Percentiles rank a stretch among this genome's conserved stretches.
Conservation (phyloP, 2,329 filamentous ascomycete species). For the Exophiala mesophila region DNA sequence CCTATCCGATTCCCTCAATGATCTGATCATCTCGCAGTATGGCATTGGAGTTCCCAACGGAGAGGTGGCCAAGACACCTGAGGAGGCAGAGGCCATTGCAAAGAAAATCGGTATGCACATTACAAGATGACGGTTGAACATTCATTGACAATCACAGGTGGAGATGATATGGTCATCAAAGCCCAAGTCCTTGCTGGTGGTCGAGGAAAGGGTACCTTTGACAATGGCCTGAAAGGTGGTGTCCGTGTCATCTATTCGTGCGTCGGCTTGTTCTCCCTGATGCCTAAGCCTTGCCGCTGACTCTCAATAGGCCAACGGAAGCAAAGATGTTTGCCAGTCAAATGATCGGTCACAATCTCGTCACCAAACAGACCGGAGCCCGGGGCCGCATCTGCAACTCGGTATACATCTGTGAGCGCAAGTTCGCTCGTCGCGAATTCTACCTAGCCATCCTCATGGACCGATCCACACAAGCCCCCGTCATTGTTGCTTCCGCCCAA, state of each 20-base stretch:
- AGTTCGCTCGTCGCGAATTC: conserved; percentile 98
- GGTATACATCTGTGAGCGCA: conserved; percentile 99
- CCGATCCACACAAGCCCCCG: conserved; percentile 79
- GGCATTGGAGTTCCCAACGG: conserved; percentile 90
- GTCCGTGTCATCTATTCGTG: conserved; percentile 97
- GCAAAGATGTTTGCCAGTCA: conserved; percentile 97
- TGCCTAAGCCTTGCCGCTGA: conserved; percentile 7
- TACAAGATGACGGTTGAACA: conserved; percentile 11
- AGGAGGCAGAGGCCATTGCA: conserved; percentile 87
- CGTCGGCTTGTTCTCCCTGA: conserved; percentile 29
- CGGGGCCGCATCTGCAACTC: conserved; percentile 89
- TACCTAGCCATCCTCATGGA: conserved; percentile 99
- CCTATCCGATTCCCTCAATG: conserved; percentile 8
- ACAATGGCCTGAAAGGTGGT: conserved; percentile 98
- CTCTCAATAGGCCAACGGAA: conserved; percentile 61
- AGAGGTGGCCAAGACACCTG: conserved; percentile 72
- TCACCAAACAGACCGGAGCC: conserved; percentile 98
- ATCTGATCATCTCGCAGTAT: conserved; percentile 58
- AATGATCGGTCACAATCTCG: conserved; percentile 99
- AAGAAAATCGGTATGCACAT: conserved; percentile 67
- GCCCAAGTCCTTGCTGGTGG: conserved; percentile 97
- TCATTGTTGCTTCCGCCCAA: conserved; percentile 96
- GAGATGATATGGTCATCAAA: conserved; percentile 99
- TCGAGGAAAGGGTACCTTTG: conserved; percentile 94
- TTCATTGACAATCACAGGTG: conserved; percentile 42